Conservation (phyloP, 805 yeast genomes). For the Candida gorgasii region DNA sequence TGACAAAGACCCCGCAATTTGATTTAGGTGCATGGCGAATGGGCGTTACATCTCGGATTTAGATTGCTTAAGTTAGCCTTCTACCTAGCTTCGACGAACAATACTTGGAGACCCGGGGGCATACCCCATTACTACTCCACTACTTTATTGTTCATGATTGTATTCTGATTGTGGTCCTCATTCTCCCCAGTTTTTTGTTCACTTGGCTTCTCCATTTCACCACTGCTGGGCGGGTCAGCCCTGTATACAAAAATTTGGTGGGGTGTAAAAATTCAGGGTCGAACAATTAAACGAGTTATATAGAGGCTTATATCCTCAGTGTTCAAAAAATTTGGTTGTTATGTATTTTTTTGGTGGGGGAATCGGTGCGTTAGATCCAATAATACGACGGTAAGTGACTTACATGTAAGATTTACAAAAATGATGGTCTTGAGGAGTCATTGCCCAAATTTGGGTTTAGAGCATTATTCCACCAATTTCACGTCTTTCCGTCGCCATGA, state of each 20-base stretch:
- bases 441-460: no score
- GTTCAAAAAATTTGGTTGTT: background rate
- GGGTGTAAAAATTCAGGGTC: constrained; percentile 4
- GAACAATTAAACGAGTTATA: constrained; percentile 5
- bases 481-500: no score
- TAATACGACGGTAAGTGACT: background rate
- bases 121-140: background rate
- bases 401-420: no score
- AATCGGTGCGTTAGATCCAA: background rate
- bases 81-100: no score
- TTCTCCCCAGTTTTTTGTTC: no score
- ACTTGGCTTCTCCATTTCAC: no score
- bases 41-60: background rate
- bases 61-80: no score
- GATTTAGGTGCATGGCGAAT: background rate
- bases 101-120: no score
- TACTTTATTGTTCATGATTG: background rate
- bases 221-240: constrained; percentile 3
- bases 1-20: background rate
- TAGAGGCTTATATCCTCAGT: background rate
- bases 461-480: background rate
- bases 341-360: constrained; percentile 5
- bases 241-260: constrained; percentile 5
- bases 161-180: background rate
- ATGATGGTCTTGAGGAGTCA: no score